Evolutionary conservation across 2,329 filamentous ascomycete species (phyloP), one percentile per base, ranked within the genome.

Genomic region (Stagonosporopsis tanaceti): DNA sequence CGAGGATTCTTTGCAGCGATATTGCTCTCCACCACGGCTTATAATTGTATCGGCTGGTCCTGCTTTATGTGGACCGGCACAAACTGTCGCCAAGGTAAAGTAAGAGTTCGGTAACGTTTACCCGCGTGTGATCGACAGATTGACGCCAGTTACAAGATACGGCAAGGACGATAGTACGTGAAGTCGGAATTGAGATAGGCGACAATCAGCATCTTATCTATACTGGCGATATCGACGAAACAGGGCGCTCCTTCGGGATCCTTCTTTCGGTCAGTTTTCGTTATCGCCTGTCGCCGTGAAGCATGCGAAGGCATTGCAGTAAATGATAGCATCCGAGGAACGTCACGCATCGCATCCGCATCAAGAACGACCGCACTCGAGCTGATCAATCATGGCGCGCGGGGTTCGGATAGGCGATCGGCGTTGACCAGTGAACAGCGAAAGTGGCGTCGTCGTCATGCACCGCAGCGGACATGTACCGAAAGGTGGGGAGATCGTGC

Each of bases 401-500:
- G 59, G 61, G 62, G 52, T 59, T 53, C 52, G 48, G 50, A 59
- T 48, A 39, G 42, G 60, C 55, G 58, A 59, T 45, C 42, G 22
- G 50, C 50, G n/a, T 28, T 17, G 47, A 24, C 55, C 45, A 58
- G 44, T 58, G 27, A 52, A n/a, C 28, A 32, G 40, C 45, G 17
- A 59, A 37, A 46, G 50, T 46, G 55, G 50, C 57, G 54, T 32
- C 38, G n/a, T 45, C 53, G 41, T 60, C 52, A 58, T 58, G 15
- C 44, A 58, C 59, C 50, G 59, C 61, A 55, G 57, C 52, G 53
- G 57, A 50, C 40, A 50, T 60, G 30, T 48, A 54, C 58, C 57
- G 63, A 67, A 57, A 63, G 57, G 65, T 69, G 66, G 66, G 65
- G 65, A 62, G 55, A 35, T 58, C 30, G 47, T 46, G 47, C 44